Base-by-base conservation (phyloP, 345 rosid genomes). In the Lepidium aucheri region DNA sequence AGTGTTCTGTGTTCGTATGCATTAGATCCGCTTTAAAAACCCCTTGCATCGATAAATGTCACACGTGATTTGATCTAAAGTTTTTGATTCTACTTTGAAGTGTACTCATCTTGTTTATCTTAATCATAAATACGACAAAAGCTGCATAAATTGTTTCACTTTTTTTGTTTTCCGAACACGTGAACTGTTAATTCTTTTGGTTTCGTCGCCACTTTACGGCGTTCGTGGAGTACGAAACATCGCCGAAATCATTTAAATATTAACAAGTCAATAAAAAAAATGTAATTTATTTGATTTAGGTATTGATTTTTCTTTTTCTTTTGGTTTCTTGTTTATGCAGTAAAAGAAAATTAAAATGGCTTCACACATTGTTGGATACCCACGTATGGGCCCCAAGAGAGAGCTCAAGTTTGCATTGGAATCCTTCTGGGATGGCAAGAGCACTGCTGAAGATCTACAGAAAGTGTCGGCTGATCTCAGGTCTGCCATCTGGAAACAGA, bases 341-440 rank as follows among this genome's bases (percentile, higher is more conserved):
- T 53, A 77, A 61, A 74, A 67, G 46, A 30, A 58, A 50, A 42
- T 36, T 17, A 38, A 68, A 78, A 93, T 93, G 98, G 96, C 95
- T 6, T 88, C 97, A 10, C 98, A 93, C 84, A 81, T 93, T 82
- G 99, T 90, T 83, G 97, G 99, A 83, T 94, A 94, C 39, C 99
- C 99, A 24, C 96, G 97, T 24, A 94, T 93, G 98, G 98, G 98
- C 54, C 97, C 98, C 54, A 93, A 90, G 86, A 93, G 97, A 73
- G 98, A 90, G 94, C 94, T 93, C 70, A 94, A 94, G 82, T 90
- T 94, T 52, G 99, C 99, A 0, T 76, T 90, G 96, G 99, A 94
- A 38, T 90, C 97, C 4, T 94, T 94, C 82, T 94, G 99, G 99
- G 99, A 94, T 76, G 83, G 83, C 47, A 94, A 94, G 89, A 90